These are phyloP conservation scores for Stellera chamaejasme DNA, from an alignment of 345 rosid genomes.

Conservation along the genomic window DNA sequence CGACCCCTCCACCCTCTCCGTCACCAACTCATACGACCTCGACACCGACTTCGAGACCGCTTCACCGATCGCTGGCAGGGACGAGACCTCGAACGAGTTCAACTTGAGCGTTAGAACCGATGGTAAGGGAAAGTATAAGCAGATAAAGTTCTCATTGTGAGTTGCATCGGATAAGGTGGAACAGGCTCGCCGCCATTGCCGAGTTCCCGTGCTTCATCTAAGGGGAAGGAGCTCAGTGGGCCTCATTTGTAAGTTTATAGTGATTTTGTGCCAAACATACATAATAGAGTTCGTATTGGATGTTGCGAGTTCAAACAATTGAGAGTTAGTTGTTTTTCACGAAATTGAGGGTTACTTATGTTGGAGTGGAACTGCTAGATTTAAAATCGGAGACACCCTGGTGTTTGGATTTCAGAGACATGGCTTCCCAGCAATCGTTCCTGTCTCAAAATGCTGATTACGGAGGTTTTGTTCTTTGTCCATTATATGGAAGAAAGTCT, in stretches of 20 bases:
- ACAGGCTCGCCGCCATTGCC: constrained; percentile 46
- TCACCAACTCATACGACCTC: constrained; percentile 75
- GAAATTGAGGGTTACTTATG: constrained; percentile 90
- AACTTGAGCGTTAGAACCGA: constrained; percentile 73
- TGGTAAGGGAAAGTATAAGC: constrained; percentile 85
- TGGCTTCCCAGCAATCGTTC: constrained; percentile 82
- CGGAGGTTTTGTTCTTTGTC: constrained; percentile 83
- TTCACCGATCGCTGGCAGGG: constrained; percentile 59
- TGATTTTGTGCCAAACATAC: neutral
- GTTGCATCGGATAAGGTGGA: constrained; percentile 71
- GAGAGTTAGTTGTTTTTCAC: constrained; percentile 8
- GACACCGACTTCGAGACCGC: constrained; percentile 71
- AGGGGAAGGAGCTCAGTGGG: constrained; percentile 66
- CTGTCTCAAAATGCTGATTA: constrained; percentile 55
- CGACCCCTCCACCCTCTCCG: constrained; percentile 66
- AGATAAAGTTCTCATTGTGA: constrained; percentile 85
- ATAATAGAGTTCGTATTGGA: neutral
- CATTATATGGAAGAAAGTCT: constrained; percentile 91
- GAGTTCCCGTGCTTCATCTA: constrained; percentile 89
- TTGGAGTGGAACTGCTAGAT: constrained; percentile 80
- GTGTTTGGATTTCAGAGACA: constrained; percentile 98
- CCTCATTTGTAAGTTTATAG: constrained; percentile 56
- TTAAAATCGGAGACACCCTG: constrained; percentile 77
- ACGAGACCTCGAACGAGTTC: constrained; percentile 69
- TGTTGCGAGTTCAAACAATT: neutral